These are phyloP conservation scores for Papilionanthe hybrid DNA, from an alignment of 116 monocot genomes.

Conservation along the genomic window DNA sequence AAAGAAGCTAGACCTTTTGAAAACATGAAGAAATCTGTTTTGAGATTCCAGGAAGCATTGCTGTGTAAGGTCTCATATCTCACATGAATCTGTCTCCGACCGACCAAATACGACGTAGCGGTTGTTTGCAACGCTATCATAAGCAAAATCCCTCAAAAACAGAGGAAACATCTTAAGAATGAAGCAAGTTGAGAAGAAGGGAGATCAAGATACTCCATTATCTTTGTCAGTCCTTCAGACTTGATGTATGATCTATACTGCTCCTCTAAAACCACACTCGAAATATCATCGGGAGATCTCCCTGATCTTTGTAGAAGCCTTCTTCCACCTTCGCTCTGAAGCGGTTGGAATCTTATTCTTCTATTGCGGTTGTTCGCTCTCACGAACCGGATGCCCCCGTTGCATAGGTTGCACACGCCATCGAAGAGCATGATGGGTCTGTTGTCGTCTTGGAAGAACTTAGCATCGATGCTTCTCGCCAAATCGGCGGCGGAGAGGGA, in stretches of 20 bases:
- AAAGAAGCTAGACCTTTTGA: no score
- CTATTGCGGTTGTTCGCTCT: slow-evolving; percentile 56
- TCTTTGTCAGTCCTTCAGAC: slow-evolving; percentile 86
- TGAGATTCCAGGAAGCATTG: no score
- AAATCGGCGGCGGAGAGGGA: background rate
- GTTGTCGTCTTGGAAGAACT: slow-evolving; percentile 65
- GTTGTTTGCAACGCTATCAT: slow-evolving; percentile 78
- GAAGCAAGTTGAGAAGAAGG: slow-evolving; percentile 80
- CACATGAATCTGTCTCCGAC: slow-evolving; percentile 59
- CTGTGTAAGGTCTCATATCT: slow-evolving; percentile 24
- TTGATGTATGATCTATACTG: slow-evolving; percentile 78
- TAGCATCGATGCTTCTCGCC: background rate
- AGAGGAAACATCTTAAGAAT: slow-evolving; percentile 55
- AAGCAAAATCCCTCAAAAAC: slow-evolving; percentile 79
- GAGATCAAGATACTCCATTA: slow-evolving; percentile 80
- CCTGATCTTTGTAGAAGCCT: slow-evolving; percentile 80
- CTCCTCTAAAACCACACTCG: slow-evolving; percentile 86
- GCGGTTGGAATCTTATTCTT: slow-evolving; percentile 61
- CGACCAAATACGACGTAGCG: slow-evolving; percentile 76
- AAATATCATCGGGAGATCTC: slow-evolving; percentile 87
- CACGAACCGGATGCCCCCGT: slow-evolving; percentile 74
- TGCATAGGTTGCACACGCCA: slow-evolving; percentile 95
- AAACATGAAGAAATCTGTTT: no score
- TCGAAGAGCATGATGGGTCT: slow-evolving; percentile 96
- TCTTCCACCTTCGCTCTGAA: slow-evolving; percentile 79